Percentiles rank a stretch among this genome's conserved stretches.
Conservation (phyloP, 768 basidiomycete species). For the Lentinula raphanica region DNA sequence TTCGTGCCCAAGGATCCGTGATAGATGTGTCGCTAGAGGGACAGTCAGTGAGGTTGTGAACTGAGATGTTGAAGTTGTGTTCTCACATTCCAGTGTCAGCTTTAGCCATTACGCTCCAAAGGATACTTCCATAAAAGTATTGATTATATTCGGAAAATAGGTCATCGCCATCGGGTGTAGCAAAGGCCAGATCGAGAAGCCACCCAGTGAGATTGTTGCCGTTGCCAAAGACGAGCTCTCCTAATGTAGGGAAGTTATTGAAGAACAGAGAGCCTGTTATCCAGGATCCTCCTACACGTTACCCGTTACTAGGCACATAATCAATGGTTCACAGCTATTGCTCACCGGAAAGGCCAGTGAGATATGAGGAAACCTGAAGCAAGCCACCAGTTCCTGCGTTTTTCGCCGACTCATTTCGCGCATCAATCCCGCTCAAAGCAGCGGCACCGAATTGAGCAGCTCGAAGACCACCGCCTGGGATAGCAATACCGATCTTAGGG, state of each 20-base stretch:
- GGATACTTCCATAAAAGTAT: constrained; percentile 47
- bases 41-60: neutral
- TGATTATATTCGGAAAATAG: constrained; percentile 44
- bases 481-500: constrained; percentile 56
- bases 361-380: constrained; percentile 66
- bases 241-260: constrained; percentile 57
- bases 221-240: constrained; percentile 58
- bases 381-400: constrained; percentile 60
- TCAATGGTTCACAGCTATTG: neutral
- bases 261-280: constrained; percentile 55
- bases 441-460: constrained; percentile 65
- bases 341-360: constrained; percentile 61
- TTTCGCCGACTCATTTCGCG: constrained; percentile 53
- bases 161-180: constrained; percentile 46
- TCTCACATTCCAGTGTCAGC: constrained; percentile 46
- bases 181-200: constrained; percentile 52
- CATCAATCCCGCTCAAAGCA: constrained; percentile 53
- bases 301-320: neutral
- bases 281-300: constrained; percentile 57
- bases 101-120: constrained; percentile 54
- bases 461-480: constrained; percentile 68
- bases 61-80: neutral
- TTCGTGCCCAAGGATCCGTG: constrained; percentile 60
- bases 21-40: constrained; percentile 53
- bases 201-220: constrained; percentile 43